Evolutionary conservation across 163 green algal species (phyloP).

Genomic region (Scenedesmus sp.): DNA sequence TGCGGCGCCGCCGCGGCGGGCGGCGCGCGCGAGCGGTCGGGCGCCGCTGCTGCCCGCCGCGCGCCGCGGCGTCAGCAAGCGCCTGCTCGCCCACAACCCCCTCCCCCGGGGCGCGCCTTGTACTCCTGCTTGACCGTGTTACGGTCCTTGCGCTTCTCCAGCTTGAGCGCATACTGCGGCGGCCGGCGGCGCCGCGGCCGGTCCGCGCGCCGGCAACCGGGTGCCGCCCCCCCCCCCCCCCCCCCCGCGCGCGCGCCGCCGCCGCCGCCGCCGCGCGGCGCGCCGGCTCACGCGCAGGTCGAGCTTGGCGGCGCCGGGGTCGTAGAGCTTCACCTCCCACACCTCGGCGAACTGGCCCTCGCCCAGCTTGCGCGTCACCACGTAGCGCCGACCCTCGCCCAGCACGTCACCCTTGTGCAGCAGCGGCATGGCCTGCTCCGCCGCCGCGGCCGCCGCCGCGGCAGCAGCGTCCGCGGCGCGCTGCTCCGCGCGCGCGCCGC

Average conservation of each 20-base stretch:
- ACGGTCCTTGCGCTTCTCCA: slow-evolving; percentile 66
- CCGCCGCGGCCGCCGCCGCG: too few relatives aligned
- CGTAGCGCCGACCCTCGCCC: slow-evolving; percentile 17
- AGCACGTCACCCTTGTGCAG: slow-evolving; percentile 17
- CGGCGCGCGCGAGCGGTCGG: too few relatives aligned
- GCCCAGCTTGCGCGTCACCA: slow-evolving; percentile 58
- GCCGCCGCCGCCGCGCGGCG: not conserved
- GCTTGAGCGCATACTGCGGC: slow-evolving; percentile 72
- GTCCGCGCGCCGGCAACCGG: not conserved
- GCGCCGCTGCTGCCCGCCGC: not conserved
- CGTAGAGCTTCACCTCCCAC: slow-evolving; percentile 56
- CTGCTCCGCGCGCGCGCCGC: too few relatives aligned
- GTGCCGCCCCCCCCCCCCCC: too few relatives aligned
- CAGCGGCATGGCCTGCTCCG: not conserved
- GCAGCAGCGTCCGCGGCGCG: too few relatives aligned
- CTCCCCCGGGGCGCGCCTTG: slow-evolving; percentile 48
- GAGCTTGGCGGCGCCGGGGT: not conserved
- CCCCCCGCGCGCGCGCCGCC: too few relatives aligned
- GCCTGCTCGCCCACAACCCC: not conserved
- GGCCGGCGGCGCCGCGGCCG: not conserved
- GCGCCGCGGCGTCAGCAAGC: not conserved
- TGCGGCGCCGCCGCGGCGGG: too few relatives aligned
- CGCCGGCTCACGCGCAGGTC: slow-evolving; percentile 8
- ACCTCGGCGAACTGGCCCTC: slow-evolving; percentile 77
- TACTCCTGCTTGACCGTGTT: slow-evolving; percentile 65